Base-by-base conservation (phyloP, 805 yeast species). In the Saccharomyces eubayanus region DNA sequence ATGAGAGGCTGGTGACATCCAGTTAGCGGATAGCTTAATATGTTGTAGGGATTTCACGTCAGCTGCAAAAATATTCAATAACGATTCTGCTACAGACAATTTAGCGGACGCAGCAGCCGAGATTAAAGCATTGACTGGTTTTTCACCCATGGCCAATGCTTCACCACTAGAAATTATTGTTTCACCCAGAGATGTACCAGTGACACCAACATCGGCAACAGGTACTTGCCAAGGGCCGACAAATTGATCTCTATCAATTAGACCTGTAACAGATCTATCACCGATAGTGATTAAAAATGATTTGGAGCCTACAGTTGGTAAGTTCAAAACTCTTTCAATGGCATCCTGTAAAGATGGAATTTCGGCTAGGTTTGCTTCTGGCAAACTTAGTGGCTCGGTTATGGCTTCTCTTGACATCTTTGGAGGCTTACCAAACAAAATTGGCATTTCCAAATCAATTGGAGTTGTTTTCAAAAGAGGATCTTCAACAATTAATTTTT, bases 191-290 rank as follows among this genome's bases (percentile, higher is more conserved):
- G 97, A 87, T 0, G 97, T 85, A 55, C 87, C 86, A 27, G 98
- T 91, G 52, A 94, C 97, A 74, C 96, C 98, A 53, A 91, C 97
- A 68, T 94, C 98, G 16, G 98, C 94, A 31, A 94, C 98, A 49
- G 99, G 99, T 9, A 87, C 94, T 77, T 94, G 99, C 98, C 98
- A 94, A 67, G 98, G 98, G 43, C 99, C 99, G 56, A 94, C 98
- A 84, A 91, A 84, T 75, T 94, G 99, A 71, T 94, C 99, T 69
- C 99, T 84, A 65, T 95, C 98, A 57, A 94, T 85, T 62, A 94
- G 79, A 53, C 99, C 99, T 29, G 98, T 92, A 57, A 94, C 94
- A n/a, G 95, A 80, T 74, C 99, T 85, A 73, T 94, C 99, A 72
- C 97, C 99, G 68, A 94, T 94, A n/a, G 98, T 94, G 68, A 94